Percentiles rank a stretch among this genome's conserved stretches.
These are phyloP conservation scores for Hanseniaspora uvarum DNA, from an alignment of 1,139 yeast genomes.

Conservation along the genomic window DNA sequence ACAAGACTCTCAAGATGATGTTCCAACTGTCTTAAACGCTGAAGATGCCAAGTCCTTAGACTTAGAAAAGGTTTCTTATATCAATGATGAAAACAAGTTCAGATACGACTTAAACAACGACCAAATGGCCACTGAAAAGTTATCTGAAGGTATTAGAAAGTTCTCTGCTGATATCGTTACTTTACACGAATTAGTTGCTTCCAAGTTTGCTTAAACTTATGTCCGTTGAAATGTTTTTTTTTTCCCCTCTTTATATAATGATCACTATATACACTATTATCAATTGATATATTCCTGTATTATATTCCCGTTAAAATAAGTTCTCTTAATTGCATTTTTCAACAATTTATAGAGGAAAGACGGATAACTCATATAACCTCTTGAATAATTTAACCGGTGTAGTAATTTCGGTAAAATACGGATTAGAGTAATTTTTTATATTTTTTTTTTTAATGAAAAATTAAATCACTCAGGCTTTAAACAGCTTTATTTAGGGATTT, in stretches of 20 bases:
- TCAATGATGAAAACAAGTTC: constrained; percentile 81
- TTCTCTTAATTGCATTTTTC: no score
- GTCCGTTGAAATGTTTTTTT: neutral
- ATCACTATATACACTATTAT: no score
- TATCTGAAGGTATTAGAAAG: constrained; percentile 94
- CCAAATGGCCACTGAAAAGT: constrained; percentile 97
- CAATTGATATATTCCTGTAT: no score
- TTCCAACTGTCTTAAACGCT: constrained; percentile 72
- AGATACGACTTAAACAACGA: constrained; percentile 89
- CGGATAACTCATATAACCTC: no score
- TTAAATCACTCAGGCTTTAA: neutral
- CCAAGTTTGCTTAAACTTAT: constrained; percentile 9
- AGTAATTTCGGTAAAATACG: neutral
- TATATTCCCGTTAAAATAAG: no score
- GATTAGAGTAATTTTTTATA: neutral
- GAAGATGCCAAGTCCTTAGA: constrained; percentile 44
- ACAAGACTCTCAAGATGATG: constrained; percentile 58
- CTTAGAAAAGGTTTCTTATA: constrained; percentile 63
- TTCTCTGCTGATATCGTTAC: constrained; percentile 91
- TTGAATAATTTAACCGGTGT: neutral
- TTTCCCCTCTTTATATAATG: no score
- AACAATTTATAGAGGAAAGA: no score
- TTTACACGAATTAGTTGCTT: constrained; percentile 59
- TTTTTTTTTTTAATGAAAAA: neutral
- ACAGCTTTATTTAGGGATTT: neutral